Evolutionary conservation across 2,329 filamentous ascomycete genomes (phyloP).

Genomic region (Phialophora tarda): DNA sequence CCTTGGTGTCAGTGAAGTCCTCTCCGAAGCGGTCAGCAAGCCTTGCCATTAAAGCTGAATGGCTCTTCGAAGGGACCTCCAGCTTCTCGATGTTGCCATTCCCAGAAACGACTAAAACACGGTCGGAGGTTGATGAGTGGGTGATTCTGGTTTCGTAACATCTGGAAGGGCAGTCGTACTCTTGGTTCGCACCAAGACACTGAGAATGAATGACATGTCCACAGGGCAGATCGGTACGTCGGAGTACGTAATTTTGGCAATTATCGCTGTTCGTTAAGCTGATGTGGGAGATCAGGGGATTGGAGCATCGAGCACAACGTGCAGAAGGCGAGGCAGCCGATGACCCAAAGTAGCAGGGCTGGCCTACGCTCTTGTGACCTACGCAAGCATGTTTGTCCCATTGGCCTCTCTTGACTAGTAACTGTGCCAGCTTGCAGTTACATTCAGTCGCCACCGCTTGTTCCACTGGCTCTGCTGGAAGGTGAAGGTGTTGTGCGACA

Average conservation of each 20-base stretch:
- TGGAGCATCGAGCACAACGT: conserved; percentile 10
- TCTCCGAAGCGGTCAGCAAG: conserved; percentile 12
- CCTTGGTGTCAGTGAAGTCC: conserved; percentile 16
- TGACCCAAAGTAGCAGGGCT: conserved; percentile 5
- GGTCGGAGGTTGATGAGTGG: neutral
- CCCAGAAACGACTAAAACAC: conserved; percentile 14
- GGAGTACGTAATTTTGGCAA: conserved; percentile 11
- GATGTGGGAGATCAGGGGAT: conserved; percentile 4
- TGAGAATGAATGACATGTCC: conserved; percentile 22
- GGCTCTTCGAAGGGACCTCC: neutral
- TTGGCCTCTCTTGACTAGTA: conserved; percentile 17
- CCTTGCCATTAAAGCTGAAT: conserved; percentile 15
- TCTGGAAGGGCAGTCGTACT: conserved; percentile 18
- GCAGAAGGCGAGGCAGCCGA: neutral
- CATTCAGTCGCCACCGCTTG: conserved; percentile 2
- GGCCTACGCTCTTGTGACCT: neutral
- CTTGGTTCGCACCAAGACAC: conserved; percentile 1
- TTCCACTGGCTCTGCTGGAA: conserved; percentile 1
- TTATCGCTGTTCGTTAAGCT: neutral
- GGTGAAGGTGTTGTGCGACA: conserved; percentile 15
- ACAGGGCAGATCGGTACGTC: conserved; percentile 14
- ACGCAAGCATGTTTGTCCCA: conserved; percentile 16
- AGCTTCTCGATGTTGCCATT: conserved; percentile 14
- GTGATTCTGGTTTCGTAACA: conserved; percentile 3
- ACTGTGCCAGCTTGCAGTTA: conserved; percentile 23